Evolutionary conservation across 1,139 yeast genomes (phyloP).

Genomic region (Saccharomyces uvarum): DNA sequence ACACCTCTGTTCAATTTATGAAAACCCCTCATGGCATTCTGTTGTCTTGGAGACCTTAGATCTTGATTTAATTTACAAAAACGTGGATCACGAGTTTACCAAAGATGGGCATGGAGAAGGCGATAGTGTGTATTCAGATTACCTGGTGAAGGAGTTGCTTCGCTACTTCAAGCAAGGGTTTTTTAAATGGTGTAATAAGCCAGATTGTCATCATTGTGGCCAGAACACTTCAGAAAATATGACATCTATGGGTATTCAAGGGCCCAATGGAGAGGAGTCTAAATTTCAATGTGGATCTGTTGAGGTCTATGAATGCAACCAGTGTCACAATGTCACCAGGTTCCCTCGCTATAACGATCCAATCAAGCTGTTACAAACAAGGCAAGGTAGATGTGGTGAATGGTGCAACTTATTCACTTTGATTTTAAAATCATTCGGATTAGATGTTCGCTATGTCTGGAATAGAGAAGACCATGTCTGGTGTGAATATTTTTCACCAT

Average conservation of each 20-base stretch:
- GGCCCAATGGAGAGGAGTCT: conserved; percentile 39
- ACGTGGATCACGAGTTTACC: conserved; percentile 29
- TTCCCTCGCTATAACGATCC: conserved; percentile 78
- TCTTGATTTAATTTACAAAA: conserved; percentile 31
- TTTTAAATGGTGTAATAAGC: conserved; percentile 76
- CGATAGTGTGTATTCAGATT: conserved; percentile 55
- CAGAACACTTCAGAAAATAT: conserved; percentile 31
- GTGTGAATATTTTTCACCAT: conserved; percentile 76
- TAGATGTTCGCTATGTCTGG: conserved; percentile 67
- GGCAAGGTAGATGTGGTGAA: conserved; percentile 87
- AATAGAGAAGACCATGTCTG: conserved; percentile 92
- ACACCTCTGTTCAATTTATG: conserved; percentile 24
- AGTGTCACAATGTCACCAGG: conserved; percentile 42
- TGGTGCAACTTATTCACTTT: conserved; percentile 84
- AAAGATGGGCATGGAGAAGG: conserved; percentile 28
- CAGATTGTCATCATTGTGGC: conserved; percentile 54
- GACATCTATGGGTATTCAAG: conserved; percentile 30
- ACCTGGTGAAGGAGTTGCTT: conserved; percentile 58
- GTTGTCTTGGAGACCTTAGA: conserved; percentile 35
- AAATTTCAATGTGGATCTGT: conserved; percentile 40
- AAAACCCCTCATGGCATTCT: conserved; percentile 27
- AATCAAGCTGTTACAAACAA: conserved; percentile 47
- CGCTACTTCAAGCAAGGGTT: conserved; percentile 73
- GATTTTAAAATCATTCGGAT: conserved; percentile 58
- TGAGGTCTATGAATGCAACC: conserved; percentile 56